Base-by-base conservation (phyloP, 371 early-diverging fungal species). In the Smittium culicis region DNA sequence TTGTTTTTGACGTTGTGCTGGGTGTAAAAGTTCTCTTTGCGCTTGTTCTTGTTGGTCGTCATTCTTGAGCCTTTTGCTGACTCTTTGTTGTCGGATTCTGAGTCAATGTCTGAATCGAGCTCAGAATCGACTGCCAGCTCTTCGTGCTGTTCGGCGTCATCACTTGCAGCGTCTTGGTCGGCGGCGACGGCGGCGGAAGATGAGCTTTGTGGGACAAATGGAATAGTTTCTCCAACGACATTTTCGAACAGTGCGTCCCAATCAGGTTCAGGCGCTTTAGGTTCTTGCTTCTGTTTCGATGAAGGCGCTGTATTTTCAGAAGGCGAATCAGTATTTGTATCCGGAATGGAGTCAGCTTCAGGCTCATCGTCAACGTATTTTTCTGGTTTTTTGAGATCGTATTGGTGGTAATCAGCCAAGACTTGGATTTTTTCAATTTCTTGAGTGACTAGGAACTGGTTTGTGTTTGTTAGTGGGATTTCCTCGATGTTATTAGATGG, bases 1-100 rank as follows among this genome's bases (percentile, higher is more conserved):
- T 82, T 81, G 78, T 93, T 93, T 84, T 95, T 95, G 74, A 95
- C 88, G 73, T 95, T 95, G 72, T 92, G 92, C 0, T 81, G 81
- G 66, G 88, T 87, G 70, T 94, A 95, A 74, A 83, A 95, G 77
- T 94, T 88, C 32, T 80, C 81, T 64, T 91, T 92, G 57, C 85
- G 82, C 80, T 91, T 91, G 55, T 74, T 71, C 79, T 91, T 91
- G 82, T 88, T 90, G 60, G 91, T 91, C 45, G 85, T 88, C 86
- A 86, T 84, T 60, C 91, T 83, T 62, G 83, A 75, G 34, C 80
- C 78, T 82, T 90, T 89, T 56, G 69, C 64, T 59, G 70, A 70
- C 34, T 60, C 71, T 35, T 61, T 70, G 45, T 76, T 78, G 54
- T 75, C 72, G 35, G 75, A 76, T 65, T 74, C 70, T 24, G 69